Conservation (phyloP, 2,329 filamentous ascomycete genomes). For the Aspergillus intermedius region DNA sequence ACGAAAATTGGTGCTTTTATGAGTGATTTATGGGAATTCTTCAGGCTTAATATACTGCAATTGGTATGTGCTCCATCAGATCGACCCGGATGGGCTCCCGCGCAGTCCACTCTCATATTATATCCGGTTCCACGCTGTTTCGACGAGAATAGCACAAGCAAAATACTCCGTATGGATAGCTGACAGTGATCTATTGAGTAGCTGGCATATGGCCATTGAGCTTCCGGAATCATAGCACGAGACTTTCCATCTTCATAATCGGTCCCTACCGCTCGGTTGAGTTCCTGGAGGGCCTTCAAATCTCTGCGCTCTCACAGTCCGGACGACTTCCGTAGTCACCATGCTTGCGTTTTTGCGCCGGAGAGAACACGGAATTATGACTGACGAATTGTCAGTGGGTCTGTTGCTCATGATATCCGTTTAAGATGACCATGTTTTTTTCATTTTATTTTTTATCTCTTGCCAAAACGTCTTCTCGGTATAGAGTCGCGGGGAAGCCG, state of each 20-base stretch:
- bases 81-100: neutral
- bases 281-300: neutral
- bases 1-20: no score
- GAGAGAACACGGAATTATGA: neutral
- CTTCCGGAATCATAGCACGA: neutral
- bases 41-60: neutral
- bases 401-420: neutral
- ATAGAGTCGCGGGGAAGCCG: slow-evolving; percentile 7
- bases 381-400: neutral
- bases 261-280: neutral
- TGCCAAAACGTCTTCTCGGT: slow-evolving; percentile 3
- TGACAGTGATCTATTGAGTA: no score
- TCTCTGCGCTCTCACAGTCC: neutral
- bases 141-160: neutral
- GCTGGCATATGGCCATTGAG: neutral
- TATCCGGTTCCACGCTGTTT: neutral
- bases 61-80: neutral
- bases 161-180: no score
- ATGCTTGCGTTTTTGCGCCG: neutral
- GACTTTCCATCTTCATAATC: neutral
- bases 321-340: slow-evolving; percentile 16
- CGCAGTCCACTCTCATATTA: neutral
- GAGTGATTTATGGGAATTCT: neutral
- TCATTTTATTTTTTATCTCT: neutral
- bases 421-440: neutral